Percentiles rank a stretch among this genome's conserved stretches.
phyloP scores from a whole-genome alignment of 2,329 filamentous ascomycete genomes.

The Ceratocystis ficicola region DNA sequence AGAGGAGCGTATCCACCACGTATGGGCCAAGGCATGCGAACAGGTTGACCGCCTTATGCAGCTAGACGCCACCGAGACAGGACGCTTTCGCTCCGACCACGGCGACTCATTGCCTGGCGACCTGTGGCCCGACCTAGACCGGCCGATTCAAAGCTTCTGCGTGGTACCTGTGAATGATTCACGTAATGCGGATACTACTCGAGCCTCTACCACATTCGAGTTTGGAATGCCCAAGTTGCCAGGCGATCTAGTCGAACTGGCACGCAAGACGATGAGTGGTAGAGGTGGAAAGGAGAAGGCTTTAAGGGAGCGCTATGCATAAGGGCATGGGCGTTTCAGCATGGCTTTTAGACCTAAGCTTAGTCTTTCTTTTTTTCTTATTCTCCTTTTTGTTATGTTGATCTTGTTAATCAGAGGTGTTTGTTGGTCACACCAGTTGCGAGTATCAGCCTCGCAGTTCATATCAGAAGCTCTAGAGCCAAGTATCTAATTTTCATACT shows the following conservation, averaged over 20 bases:
- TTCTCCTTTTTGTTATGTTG: neutral
- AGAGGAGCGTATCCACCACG: constrained; percentile 59
- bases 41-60: constrained; percentile 64
- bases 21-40: constrained; percentile 66
- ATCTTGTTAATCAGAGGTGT: neutral
- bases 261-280: constrained; percentile 11
- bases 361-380: neutral
- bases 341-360: neutral
- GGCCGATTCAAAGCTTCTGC: constrained; percentile 43
- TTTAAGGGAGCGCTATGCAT: constrained; percentile 3
- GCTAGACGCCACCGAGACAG: constrained; percentile 58
- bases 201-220: neutral
- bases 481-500: constrained; percentile 11
- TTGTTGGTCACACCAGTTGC: neutral
- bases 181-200: constrained; percentile 17
- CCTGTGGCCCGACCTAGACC: constrained; percentile 67
- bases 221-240: constrained; percentile 21
- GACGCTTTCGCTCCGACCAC: constrained; percentile 67
- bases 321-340: neutral
- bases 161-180: constrained; percentile 33
- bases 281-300: neutral
- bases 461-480: neutral
- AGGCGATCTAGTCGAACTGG: constrained; percentile 3
- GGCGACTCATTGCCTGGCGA: constrained; percentile 80
- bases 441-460: constrained; percentile 12